Conservation (phyloP, 306 rosid genomes). For the Alnus rubra region DNA sequence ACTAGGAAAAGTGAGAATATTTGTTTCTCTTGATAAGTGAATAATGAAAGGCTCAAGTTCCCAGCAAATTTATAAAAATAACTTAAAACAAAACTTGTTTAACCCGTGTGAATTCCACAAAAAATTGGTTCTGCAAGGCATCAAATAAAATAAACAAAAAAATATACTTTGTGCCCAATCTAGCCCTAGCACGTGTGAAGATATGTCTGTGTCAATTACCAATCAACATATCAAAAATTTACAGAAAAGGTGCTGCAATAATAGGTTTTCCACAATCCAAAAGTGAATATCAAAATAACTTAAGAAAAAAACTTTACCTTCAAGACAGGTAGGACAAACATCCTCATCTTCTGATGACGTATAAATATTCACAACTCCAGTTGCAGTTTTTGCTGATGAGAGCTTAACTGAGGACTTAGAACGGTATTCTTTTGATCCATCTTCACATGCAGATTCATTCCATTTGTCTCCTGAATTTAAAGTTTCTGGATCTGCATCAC, state of each 20-base stretch:
- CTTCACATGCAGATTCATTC: constrained; percentile 70
- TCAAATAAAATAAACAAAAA: background rate
- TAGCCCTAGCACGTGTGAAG: constrained; percentile 10
- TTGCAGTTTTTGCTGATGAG: constrained; percentile 56
- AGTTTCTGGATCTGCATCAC: constrained; percentile 62
- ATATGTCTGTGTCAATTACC: background rate
- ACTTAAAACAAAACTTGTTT: background rate
- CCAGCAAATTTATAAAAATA: constrained; percentile 1
- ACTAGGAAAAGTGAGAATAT: background rate
- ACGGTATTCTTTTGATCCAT: constrained; percentile 67
- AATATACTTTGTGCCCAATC: background rate
- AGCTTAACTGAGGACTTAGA: constrained; percentile 63
- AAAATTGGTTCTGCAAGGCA: background rate
- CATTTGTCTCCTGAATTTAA: constrained; percentile 66
- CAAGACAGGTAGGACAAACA: constrained; percentile 96
- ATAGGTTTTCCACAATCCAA: constrained; percentile 11
- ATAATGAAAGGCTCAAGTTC: background rate
- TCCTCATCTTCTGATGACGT: constrained; percentile 85
- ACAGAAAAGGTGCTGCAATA: constrained; percentile 1
- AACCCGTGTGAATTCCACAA: background rate
- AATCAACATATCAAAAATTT: constrained; percentile 1
- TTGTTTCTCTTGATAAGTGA: background rate
- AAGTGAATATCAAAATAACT: constrained; percentile 14
- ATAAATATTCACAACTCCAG: constrained; percentile 52
- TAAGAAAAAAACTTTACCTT: constrained; percentile 50